Conservation (phyloP, 192 early-diverging fungal genomes). For the Diversispora epigaea region DNA sequence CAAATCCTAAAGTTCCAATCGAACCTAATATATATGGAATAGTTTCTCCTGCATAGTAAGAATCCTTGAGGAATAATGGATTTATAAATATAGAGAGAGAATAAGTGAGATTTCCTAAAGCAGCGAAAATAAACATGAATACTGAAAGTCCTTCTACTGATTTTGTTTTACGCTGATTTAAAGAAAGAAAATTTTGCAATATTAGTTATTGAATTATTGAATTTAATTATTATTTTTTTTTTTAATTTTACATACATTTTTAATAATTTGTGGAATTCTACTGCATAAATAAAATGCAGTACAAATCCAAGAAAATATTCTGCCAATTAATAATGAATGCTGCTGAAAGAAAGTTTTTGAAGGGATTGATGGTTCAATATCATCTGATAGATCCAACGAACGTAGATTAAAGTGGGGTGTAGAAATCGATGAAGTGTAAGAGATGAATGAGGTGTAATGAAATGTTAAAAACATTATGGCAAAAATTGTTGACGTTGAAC, state of each 20-base stretch:
- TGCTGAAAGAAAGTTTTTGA: constrained; percentile 14
- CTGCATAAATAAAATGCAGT: constrained; percentile 64
- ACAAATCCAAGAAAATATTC: constrained; percentile 69
- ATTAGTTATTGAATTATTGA: not conserved
- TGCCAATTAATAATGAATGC: constrained; percentile 42
- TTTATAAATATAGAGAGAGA: constrained; percentile 50
- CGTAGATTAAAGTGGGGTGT: not conserved
- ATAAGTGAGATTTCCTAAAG: constrained; percentile 70
- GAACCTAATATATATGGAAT: constrained; percentile 69
- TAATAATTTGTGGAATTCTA: constrained; percentile 74
- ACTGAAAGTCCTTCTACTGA: constrained; percentile 75
- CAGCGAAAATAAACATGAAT: constrained; percentile 71
- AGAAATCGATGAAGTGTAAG: not conserved
- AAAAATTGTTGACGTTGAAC: constrained; percentile 7
- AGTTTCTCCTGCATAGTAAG: constrained; percentile 37
- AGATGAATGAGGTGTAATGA: not conserved
- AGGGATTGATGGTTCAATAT: not conserved
- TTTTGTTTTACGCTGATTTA: constrained; percentile 40
- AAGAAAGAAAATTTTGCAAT: not conserved
- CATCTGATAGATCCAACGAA: not conserved
- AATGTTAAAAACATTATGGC: constrained; percentile 31
- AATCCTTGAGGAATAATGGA: constrained; percentile 36
- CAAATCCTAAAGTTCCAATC: constrained; percentile 67
- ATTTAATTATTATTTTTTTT: not conserved
- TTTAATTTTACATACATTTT: constrained; percentile 48